phyloP scores from a whole-genome alignment of 169 alveolate species.

The Cryptosporidium parvum region DNA sequence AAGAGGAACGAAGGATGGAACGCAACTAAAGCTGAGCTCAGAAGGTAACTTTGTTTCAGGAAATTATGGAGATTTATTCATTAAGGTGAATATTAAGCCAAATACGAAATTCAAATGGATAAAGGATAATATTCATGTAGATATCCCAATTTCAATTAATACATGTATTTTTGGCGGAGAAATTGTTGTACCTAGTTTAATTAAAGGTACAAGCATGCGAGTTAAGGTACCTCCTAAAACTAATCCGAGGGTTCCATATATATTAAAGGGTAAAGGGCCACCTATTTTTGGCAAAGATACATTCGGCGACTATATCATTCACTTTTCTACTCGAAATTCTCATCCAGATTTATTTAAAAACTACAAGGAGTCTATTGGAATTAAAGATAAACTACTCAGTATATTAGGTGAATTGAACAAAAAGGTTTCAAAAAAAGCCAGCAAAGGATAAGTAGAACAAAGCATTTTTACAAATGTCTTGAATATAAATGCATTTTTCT shows the following conservation, averaged over 20 bases:
- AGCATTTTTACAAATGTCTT: neutral
- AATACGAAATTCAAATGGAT: slow-evolving; percentile 88
- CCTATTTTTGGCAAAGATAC: slow-evolving; percentile 84
- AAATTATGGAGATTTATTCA: slow-evolving; percentile 88
- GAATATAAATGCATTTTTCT: neutral
- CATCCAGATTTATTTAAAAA: neutral
- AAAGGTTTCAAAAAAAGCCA: neutral
- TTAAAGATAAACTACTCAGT: slow-evolving; percentile 4
- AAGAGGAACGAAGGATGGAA: slow-evolving; percentile 89
- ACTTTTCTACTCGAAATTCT: slow-evolving; percentile 69
- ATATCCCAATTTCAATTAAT: slow-evolving; percentile 86
- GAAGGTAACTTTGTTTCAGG: slow-evolving; percentile 90
- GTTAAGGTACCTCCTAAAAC: slow-evolving; percentile 84
- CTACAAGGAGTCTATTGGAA: slow-evolving; percentile 1
- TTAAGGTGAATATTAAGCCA: slow-evolving; percentile 86
- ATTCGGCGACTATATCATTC: slow-evolving; percentile 86
- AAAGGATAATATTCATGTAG: slow-evolving; percentile 89
- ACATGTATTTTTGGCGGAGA: slow-evolving; percentile 87
- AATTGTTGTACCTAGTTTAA: slow-evolving; percentile 84
- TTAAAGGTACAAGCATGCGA: slow-evolving; percentile 82
- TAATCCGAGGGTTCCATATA: slow-evolving; percentile 83
- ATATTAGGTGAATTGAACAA: neutral
- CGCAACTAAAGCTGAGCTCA: slow-evolving; percentile 87
- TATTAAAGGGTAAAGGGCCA: slow-evolving; percentile 88
- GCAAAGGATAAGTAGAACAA: neutral